A percentile compares a stretch with the other conserved stretches of the same genome.
These are phyloP conservation scores for Polyporus tsugae DNA, from an alignment of 1,284 basidiomycete genomes.

Conservation along the genomic window DNA sequence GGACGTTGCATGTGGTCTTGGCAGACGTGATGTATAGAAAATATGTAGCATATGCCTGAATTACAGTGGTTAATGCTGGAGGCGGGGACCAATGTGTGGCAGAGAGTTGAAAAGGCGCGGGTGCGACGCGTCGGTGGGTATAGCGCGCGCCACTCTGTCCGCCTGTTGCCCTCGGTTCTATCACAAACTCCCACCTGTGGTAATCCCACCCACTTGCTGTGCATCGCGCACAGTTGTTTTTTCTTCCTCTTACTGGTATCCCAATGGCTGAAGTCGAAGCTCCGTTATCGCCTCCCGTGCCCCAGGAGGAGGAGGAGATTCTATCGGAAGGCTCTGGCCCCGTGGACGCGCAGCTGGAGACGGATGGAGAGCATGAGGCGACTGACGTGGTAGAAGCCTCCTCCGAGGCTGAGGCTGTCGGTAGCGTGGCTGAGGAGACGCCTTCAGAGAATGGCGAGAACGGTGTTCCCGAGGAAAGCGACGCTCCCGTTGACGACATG, in stretches of 20 bases:
- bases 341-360: constrained; percentile 38
- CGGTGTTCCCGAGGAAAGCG: constrained; percentile 28
- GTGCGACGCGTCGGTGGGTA: constrained; percentile 33
- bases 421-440: constrained; percentile 35
- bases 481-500: constrained; percentile 23
- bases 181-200: constrained; percentile 33
- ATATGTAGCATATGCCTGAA: neutral
- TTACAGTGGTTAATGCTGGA: neutral
- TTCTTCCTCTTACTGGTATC: constrained; percentile 36
- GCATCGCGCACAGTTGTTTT: constrained; percentile 36
- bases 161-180: constrained; percentile 31
- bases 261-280: constrained; percentile 57
- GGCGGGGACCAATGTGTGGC: neutral
- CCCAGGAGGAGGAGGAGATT: constrained; percentile 36
- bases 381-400: constrained; percentile 47
- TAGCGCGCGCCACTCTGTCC: constrained; percentile 35
- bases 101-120: constrained; percentile 22
- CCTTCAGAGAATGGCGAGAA: constrained; percentile 30
- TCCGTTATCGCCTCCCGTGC: constrained; percentile 39
- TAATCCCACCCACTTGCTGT: constrained; percentile 36
- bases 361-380: constrained; percentile 60
- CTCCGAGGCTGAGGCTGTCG: constrained; percentile 40
- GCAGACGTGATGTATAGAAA: neutral
- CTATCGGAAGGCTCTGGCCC: constrained; percentile 38
- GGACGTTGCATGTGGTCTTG: neutral